Evolutionary conservation across 2,329 filamentous ascomycete species (phyloP).

Genomic region (Fusarium mangiferae): DNA sequence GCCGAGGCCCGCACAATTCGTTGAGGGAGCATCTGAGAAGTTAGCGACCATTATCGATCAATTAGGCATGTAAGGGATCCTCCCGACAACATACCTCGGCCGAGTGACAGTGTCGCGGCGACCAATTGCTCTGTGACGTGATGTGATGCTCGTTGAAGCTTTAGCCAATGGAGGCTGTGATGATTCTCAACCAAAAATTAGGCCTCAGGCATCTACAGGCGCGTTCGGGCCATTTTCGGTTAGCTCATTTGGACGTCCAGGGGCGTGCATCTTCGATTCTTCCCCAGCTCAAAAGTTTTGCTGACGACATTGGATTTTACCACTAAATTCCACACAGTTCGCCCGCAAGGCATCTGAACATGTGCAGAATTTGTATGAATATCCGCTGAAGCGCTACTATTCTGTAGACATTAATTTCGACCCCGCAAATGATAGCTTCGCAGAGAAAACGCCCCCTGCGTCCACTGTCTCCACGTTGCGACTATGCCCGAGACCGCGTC

Average conservation of each 20-base stretch:
- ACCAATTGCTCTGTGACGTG: slow-evolving; percentile 52
- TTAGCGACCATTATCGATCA: slow-evolving; percentile 37
- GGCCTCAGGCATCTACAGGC: slow-evolving; percentile 51
- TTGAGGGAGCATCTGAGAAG: slow-evolving; percentile 68
- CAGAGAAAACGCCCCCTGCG: slow-evolving; percentile 62
- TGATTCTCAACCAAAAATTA: slow-evolving; percentile 39
- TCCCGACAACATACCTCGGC: slow-evolving; percentile 45
- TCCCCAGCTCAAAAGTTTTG: slow-evolving; percentile 59
- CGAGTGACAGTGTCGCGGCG: slow-evolving; percentile 46
- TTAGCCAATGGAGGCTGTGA: slow-evolving; percentile 48
- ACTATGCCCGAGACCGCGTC: slow-evolving; percentile 72
- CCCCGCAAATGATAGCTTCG: slow-evolving; percentile 67
- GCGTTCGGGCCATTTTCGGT: slow-evolving; percentile 43
- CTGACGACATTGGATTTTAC: slow-evolving; percentile 58
- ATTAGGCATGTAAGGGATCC: neutral
- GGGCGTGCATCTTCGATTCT: slow-evolving; percentile 44
- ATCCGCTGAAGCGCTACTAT: slow-evolving; percentile 57
- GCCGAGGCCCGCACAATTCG: slow-evolving; percentile 64
- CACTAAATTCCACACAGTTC: slow-evolving; percentile 57
- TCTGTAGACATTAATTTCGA: slow-evolving; percentile 66
- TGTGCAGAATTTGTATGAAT: slow-evolving; percentile 62
- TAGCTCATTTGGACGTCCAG: slow-evolving; percentile 38
- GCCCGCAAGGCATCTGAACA: slow-evolving; percentile 62
- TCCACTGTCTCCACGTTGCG: slow-evolving; percentile 55
- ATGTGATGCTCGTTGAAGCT: slow-evolving; percentile 45